Percentiles rank a stretch among this genome's conserved stretches.
These are phyloP conservation scores for Suhomyces guaymorum DNA, from an alignment of 1,139 yeast genomes.

Conservation along the genomic window DNA sequence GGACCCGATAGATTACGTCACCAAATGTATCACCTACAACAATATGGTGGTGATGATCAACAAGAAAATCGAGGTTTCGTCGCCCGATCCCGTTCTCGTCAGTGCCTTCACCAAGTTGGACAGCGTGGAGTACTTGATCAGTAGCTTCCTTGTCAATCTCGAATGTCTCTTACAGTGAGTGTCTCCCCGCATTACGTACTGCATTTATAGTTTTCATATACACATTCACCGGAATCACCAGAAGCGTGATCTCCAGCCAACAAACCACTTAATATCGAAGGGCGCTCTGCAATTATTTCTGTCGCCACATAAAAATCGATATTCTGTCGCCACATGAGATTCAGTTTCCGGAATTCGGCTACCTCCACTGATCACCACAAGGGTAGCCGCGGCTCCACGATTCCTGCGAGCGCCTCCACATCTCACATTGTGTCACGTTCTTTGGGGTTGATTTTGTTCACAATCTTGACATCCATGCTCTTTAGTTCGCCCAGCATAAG, in stretches of 20 bases:
- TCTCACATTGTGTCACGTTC: slow-evolving; percentile 7
- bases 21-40: slow-evolving; percentile 46
- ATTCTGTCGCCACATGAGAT: too few species aligned
- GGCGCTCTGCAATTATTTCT: too few species aligned
- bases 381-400: slow-evolving; percentile 1
- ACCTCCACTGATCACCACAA: neutral
- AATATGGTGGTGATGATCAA: slow-evolving; percentile 44
- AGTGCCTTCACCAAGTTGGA: slow-evolving; percentile 49
- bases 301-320: too few species aligned
- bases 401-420: slow-evolving; percentile 1
- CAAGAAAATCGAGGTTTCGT: slow-evolving; percentile 44
- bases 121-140: slow-evolving; percentile 41
- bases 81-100: slow-evolving; percentile 47
- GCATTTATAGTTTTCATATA: too few species aligned
- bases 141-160: slow-evolving; percentile 22
- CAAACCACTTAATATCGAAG: too few species aligned
- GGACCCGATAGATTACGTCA: slow-evolving; percentile 45
- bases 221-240: neutral
- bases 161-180: slow-evolving; percentile 11
- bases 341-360: too few species aligned
- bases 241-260: too few species aligned
- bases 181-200: too few species aligned
- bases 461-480: slow-evolving; percentile 5
- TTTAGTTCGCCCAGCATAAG: slow-evolving; percentile 1
- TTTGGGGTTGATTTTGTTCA: slow-evolving; percentile 6